These are phyloP conservation scores for Calycina marina DNA, from an alignment of 2,329 filamentous ascomycete species.

Conservation along the genomic window DNA sequence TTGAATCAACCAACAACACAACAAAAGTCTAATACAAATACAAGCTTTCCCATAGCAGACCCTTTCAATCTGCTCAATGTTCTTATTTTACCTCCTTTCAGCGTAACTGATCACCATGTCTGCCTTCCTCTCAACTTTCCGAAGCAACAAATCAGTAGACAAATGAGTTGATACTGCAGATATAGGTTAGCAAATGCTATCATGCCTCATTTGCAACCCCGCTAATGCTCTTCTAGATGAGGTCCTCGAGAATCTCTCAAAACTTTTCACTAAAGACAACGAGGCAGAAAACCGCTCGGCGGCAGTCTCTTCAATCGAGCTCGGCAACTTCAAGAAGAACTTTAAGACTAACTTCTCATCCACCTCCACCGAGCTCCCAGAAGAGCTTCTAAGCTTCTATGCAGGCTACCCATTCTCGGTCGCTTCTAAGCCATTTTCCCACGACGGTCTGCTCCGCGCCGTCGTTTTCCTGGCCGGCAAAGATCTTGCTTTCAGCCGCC, in stretches of 20 bases:
- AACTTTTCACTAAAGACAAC: background rate
- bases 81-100: too few relatives aligned
- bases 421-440: background rate
- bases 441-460: background rate
- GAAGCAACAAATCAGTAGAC: background rate
- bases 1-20: too few relatives aligned
- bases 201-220: background rate
- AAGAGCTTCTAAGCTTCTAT: background rate
- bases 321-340: background rate
- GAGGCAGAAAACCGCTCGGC: background rate
- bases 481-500: background rate
- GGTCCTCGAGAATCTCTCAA: background rate
- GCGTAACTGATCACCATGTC: too few relatives aligned
- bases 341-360: background rate
- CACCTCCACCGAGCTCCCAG: background rate
- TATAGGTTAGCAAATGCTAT: background rate
- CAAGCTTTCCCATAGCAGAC: too few relatives aligned
- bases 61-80: too few relatives aligned
- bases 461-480: background rate
- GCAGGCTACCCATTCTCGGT: background rate
- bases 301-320: background rate
- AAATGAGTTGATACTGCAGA: background rate
- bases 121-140: background rate
- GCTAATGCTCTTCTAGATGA: background rate
- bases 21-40: too few relatives aligned